phyloP scores from a whole-genome alignment of 176 grass and related monocot genomes.

The Oryza longistaminata region DNA sequence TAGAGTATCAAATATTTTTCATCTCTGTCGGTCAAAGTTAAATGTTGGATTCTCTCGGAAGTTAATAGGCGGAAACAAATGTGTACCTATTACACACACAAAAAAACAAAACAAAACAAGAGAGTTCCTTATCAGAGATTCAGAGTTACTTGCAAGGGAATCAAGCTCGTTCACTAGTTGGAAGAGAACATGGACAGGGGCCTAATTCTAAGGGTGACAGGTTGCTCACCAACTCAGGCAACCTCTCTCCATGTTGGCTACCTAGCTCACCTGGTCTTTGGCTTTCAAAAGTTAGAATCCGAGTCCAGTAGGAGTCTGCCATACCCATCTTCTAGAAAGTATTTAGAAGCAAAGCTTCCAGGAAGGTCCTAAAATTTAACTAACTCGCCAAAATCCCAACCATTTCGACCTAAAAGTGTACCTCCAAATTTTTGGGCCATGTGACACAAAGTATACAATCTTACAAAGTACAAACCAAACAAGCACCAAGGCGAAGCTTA shows the following conservation, averaged over 20 bases:
- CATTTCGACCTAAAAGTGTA: conserved; percentile 50
- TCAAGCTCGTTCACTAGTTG: conserved; percentile 34
- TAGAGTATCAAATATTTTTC: background rate
- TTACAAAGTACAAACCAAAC: conserved; percentile 20
- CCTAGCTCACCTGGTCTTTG: conserved; percentile 4
- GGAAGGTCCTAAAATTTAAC: conserved; percentile 26
- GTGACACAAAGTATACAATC: background rate
- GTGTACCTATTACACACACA: background rate
- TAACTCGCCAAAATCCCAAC: conserved; percentile 36
- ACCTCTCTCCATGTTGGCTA: conserved; percentile 33
- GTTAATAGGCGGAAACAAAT: background rate
- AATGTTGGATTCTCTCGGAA: background rate
- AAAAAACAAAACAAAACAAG: background rate
- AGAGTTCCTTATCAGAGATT: conserved; percentile 27
- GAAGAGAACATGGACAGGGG: conserved; percentile 18
- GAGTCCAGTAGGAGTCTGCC: background rate
- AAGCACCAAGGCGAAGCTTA: conserved; percentile 40
- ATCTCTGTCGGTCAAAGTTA: background rate
- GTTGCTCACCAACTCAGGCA: conserved; percentile 50
- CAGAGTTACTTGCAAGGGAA: conserved; percentile 48
- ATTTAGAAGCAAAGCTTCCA: background rate
- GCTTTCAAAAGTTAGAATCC: background rate
- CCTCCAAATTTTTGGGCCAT: background rate
- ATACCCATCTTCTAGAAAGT: background rate
- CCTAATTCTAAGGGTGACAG: conserved; percentile 17